Conservation (phyloP, 768 basidiomycete species). For the Agrocybe pediades region DNA sequence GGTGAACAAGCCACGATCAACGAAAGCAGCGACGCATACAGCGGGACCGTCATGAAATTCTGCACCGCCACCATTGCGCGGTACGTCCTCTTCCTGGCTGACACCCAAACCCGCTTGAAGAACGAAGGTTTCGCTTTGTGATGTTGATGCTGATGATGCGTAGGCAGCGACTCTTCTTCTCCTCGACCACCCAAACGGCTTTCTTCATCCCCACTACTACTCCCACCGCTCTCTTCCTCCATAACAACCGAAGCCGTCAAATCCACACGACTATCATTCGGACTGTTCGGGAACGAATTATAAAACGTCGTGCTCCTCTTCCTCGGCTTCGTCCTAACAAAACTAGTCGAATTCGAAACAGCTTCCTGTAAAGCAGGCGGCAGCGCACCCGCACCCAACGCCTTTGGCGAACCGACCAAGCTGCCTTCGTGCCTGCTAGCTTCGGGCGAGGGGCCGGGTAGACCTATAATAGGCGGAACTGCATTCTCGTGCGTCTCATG, state of each 20-base stretch:
- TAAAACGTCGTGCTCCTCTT: constrained; percentile 48
- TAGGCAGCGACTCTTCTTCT: background rate
- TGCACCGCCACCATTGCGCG: background rate
- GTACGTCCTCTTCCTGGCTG: background rate
- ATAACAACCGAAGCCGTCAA: constrained; percentile 30
- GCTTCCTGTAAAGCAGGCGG: background rate
- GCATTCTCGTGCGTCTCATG: constrained; percentile 5
- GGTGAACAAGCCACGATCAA: background rate
- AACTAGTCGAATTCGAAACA: too few relatives aligned
- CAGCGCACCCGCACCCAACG: background rate
- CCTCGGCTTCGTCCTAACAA: background rate
- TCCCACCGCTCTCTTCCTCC: constrained; percentile 15
- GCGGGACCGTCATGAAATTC: constrained; percentile 4
- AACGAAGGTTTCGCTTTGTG: background rate
- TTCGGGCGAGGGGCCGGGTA: constrained; percentile 1
- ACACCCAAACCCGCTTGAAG: background rate
- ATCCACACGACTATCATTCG: constrained; percentile 37
- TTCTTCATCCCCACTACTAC: constrained; percentile 1
- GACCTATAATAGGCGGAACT: background rate
- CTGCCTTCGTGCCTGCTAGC: background rate
- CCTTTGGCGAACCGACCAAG: background rate
- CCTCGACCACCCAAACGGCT: background rate
- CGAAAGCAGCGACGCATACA: constrained; percentile 3
- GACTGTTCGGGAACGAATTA: constrained; percentile 69
- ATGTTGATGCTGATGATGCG: background rate